A percentile compares a stretch with the other conserved stretches of the same genome.
These are phyloP conservation scores for Pisolithus microcarpus DNA, from an alignment of 768 basidiomycete species.

Conservation along the genomic window DNA sequence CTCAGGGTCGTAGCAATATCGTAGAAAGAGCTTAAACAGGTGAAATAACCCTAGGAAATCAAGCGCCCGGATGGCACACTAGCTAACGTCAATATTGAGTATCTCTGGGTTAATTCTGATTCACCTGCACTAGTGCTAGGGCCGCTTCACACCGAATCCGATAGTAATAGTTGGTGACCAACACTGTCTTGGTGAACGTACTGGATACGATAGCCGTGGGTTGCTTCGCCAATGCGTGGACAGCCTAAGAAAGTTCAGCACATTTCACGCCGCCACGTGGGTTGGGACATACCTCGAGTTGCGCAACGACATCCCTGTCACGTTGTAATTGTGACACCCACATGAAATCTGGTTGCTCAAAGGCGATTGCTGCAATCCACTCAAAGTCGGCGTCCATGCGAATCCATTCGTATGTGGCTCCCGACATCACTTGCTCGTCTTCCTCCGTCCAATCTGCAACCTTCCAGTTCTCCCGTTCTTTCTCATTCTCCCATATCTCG, in stretches of 20 bases:
- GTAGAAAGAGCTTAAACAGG: constrained; percentile 89
- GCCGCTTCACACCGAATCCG: constrained; percentile 95
- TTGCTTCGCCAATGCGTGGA: constrained; percentile 75
- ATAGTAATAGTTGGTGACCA: constrained; percentile 94
- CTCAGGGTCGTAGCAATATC: constrained; percentile 85
- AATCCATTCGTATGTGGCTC: constrained; percentile 99
- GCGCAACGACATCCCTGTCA: constrained; percentile 94
- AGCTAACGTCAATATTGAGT: constrained; percentile 11
- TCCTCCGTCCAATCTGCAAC: constrained; percentile 98
- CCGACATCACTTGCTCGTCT: constrained; percentile 87
- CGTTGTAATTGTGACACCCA: constrained; percentile 95
- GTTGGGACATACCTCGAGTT: constrained; percentile 69
- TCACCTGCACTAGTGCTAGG: constrained; percentile 69
- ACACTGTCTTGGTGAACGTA: constrained; percentile 85
- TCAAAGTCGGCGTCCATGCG: constrained; percentile 98
- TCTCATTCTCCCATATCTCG: constrained; percentile 94
- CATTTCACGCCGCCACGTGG: background rate
- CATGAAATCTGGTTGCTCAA: constrained; percentile 97
- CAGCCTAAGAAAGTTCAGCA: constrained; percentile 55
- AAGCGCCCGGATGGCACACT: constrained; percentile 80
- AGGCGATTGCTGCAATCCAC: constrained; percentile 91
- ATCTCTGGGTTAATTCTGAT: constrained; percentile 20
- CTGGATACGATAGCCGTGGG: constrained; percentile 84
- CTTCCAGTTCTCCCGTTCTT: constrained; percentile 89
- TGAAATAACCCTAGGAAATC: constrained; percentile 92